Base-by-base conservation (phyloP, 805 yeast species). In the Yamadazyma olivae region DNA sequence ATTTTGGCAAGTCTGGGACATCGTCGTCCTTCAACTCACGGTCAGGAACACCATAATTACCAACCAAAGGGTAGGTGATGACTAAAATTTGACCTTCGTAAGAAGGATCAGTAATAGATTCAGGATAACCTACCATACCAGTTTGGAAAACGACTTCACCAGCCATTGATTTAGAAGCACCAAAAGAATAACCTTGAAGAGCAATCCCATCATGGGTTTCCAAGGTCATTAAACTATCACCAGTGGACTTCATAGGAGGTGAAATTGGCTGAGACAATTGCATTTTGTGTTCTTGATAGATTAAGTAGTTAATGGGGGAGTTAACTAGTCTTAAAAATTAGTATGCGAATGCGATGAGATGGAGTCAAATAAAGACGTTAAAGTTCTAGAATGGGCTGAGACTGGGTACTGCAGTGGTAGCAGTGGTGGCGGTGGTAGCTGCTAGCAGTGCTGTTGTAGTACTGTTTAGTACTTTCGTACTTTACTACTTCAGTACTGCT, bases 71-170 rank as follows among this genome's bases (percentile, higher is more conserved):
- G 64, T 81, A 93, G 36, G 99, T 93, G 64, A 93, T 85, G 46
- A 93, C 97, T 60, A 93, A 71, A 56, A 93, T 91, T 69, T 93
- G 99, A 46, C 99, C 99, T 58, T 86, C 90, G 66, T 93, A 93
- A 30, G 98, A 93, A 43, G 99, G 99, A 67, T 93, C 99, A 27
- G 99, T 89, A 63, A 93, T 79, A 35, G 97, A 81, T 67, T 93
- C 99, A 27, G 98, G 99, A 63, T 93, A 93, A 44, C 99, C 99
- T 51, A 93, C 98, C 96, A 93, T 90, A 72, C 99, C 98, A 45
- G 99, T 93, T 68, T 95, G 98, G 79, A 93, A 93, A 43, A 93
- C 99, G 53, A 95, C 79, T 70, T 93, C 99, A 75, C 99, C 99
- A 39, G 98, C 95, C 39, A 81, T 79, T 17, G 95, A 62, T 42